Percentiles rank a stretch among this genome's conserved stretches.
Conservation (phyloP, 306 rosid genomes). For the Corylus americana region DNA sequence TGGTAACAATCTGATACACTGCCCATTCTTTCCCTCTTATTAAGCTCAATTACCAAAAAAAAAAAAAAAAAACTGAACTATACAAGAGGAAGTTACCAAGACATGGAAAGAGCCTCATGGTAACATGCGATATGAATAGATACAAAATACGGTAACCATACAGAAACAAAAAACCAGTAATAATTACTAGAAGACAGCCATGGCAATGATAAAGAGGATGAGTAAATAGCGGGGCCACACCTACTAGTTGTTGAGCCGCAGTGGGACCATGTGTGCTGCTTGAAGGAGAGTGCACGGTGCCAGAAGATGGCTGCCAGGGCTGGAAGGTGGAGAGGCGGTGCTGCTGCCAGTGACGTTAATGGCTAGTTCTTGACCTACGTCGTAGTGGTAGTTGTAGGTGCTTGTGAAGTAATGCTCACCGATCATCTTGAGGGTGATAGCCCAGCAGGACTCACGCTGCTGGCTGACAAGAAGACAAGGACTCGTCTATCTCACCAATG, state of each 20-base stretch:
- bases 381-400: constrained; percentile 40
- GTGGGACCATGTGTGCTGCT: constrained; percentile 21
- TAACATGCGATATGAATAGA: not conserved
- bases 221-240: constrained; percentile 36
- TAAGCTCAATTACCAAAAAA: not conserved
- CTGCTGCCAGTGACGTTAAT: constrained; percentile 45
- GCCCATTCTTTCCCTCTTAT: not conserved
- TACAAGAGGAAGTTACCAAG: too few species aligned
- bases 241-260: constrained; percentile 21
- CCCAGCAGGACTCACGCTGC: not conserved
- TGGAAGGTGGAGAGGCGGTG: constrained; percentile 14
- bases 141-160: not conserved
- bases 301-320: not conserved
- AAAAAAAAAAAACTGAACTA: not conserved
- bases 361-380: constrained; percentile 48
- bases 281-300: not conserved
- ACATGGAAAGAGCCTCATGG: too few species aligned
- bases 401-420: constrained; percentile 58
- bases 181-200: constrained; percentile 33
- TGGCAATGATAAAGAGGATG: constrained; percentile 24
- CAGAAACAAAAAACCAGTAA: not conserved
- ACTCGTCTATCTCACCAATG: constrained; percentile 58
- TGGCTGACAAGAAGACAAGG: constrained; percentile 36
- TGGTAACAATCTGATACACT: not conserved
- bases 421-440: too few species aligned